Conservation (phyloP, 495 filamentous ascomycete species). For the Aspergillus campestris region DNA sequence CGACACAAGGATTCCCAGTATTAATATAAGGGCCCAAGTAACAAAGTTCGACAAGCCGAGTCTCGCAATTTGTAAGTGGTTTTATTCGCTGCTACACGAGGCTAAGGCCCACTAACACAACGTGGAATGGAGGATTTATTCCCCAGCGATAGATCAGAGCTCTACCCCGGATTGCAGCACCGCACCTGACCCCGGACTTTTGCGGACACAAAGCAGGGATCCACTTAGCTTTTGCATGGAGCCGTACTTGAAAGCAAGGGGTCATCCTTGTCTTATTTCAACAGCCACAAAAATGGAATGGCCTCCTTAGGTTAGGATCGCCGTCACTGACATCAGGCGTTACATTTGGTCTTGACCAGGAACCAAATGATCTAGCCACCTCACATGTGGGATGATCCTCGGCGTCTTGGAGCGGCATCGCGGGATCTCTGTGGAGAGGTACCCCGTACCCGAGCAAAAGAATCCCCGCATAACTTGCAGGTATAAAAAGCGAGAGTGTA, state of each 20-base stretch:
- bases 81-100: no score
- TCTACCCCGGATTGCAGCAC: no score
- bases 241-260: background rate
- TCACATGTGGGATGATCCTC: conserved; percentile 23
- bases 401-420: conserved; percentile 9
- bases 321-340: conserved; percentile 9
- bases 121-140: no score
- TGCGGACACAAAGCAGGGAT: no score
- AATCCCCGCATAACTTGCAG: conserved; percentile 1
- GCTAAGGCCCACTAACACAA: no score
- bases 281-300: conserved; percentile 11
- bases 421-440: conserved; percentile 3
- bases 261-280: conserved; percentile 2
- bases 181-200: no score
- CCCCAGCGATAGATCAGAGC: no score
- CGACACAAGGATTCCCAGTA: no score
- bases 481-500: conserved; percentile 15
- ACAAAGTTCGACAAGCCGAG: no score
- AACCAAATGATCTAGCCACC: conserved; percentile 6
- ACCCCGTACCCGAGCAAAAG: background rate
- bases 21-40: no score
- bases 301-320: conserved; percentile 6
- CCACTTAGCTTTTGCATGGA: no score
- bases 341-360: background rate
- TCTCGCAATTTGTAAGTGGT: no score